A percentile compares a stretch with the other conserved stretches of the same genome.
phyloP scores from a whole-genome alignment of 805 yeast genomes.

The Cyberlindnera mississippiensis region DNA sequence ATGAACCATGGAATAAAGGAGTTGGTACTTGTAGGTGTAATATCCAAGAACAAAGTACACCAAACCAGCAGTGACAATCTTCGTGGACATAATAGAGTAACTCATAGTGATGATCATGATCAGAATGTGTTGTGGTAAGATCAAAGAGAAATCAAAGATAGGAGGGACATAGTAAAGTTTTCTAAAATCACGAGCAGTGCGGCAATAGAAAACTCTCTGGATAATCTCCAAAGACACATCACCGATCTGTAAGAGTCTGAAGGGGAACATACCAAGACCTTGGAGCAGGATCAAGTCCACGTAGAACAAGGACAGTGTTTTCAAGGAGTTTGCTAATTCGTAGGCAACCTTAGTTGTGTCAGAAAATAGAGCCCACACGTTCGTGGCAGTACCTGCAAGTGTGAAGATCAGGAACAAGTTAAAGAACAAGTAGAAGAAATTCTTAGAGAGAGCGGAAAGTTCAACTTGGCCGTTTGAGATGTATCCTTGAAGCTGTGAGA shows the following conservation, averaged over 20 bases:
- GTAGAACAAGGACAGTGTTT: conserved; percentile 79
- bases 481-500: conserved; percentile 81
- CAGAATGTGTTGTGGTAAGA: conserved; percentile 86
- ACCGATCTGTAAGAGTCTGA: conserved; percentile 75
- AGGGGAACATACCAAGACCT: conserved; percentile 88
- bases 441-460: conserved; percentile 84
- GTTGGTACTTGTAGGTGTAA: conserved; percentile 86
- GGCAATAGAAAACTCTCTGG: conserved; percentile 50
- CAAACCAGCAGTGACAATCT: conserved; percentile 80
- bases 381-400: conserved; percentile 86
- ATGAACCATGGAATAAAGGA: conserved; percentile 86
- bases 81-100: conserved; percentile 87
- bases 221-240: conserved; percentile 69
- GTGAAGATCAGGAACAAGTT: conserved; percentile 92
- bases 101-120: conserved; percentile 81
- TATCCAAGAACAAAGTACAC: conserved; percentile 82
- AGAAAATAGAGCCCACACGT: conserved; percentile 71
- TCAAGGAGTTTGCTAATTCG: conserved; percentile 77
- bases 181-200: conserved; percentile 79
- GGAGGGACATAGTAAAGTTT: conserved; percentile 76
- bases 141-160: conserved; percentile 85
- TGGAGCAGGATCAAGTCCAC: conserved; percentile 81
- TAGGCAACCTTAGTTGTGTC: conserved; percentile 90
- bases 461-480: conserved; percentile 92
- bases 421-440: conserved; percentile 91